phyloP scores from a whole-genome alignment of 129 eudicot species.

The Ambrosia trifida region DNA sequence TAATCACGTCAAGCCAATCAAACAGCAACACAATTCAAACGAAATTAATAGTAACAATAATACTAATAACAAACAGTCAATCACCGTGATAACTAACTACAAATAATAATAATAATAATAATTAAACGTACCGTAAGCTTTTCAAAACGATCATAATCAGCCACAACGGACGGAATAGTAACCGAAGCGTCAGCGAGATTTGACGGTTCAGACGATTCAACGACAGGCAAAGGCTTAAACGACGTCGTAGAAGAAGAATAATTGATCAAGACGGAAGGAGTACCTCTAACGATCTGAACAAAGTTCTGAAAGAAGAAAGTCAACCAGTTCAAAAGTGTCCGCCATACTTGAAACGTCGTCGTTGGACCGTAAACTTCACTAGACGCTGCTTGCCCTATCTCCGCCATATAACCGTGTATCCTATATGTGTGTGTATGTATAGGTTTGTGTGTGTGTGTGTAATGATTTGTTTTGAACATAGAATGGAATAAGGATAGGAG shows the following conservation, averaged over 20 bases:
- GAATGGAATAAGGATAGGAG: constrained; percentile 35
- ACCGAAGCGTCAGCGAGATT: constrained; percentile 40
- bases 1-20: constrained; percentile 31
- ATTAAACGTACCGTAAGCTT: constrained; percentile 64
- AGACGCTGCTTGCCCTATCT: constrained; percentile 56
- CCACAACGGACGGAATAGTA: constrained; percentile 28
- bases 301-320: constrained; percentile 92
- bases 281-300: constrained; percentile 82
- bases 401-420: constrained; percentile 56
- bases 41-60: not conserved
- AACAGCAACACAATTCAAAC: constrained; percentile 18
- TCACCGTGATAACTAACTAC: constrained; percentile 20
- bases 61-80: not conserved
- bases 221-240: constrained; percentile 86
- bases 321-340: constrained; percentile 81
- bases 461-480: constrained; percentile 24
- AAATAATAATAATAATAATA: not conserved
- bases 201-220: constrained; percentile 39
- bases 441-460: constrained; percentile 7
- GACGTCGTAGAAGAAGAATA: constrained; percentile 45
- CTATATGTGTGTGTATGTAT: constrained; percentile 6
- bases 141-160: constrained; percentile 32
- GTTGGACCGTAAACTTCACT: constrained; percentile 86
- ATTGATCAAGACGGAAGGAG: constrained; percentile 63
- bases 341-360: constrained; percentile 77